A percentile compares a stretch with the other conserved stretches of the same genome.
Evolutionary conservation across 2,329 filamentous ascomycete genomes (phyloP).

Genomic region (Thelonectria olida): DNA sequence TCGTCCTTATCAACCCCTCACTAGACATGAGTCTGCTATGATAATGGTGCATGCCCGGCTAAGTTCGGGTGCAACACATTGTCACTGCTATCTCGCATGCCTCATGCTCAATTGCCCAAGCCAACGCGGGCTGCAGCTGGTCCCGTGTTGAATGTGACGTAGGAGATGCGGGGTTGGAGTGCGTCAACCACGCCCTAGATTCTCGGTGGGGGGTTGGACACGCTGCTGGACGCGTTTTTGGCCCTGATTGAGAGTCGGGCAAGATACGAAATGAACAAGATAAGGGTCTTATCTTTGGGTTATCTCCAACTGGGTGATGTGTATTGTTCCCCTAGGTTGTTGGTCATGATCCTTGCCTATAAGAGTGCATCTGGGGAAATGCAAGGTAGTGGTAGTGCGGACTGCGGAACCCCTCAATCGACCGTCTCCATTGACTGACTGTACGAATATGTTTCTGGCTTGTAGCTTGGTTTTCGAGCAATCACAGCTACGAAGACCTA

Average conservation of each 20-base stretch:
- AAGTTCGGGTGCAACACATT: background rate
- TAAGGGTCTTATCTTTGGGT: background rate
- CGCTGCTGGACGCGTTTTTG: too few species aligned
- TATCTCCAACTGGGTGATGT: background rate
- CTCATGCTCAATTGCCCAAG: background rate
- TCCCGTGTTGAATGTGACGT: background rate
- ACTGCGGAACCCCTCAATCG: too few species aligned
- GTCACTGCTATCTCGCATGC: background rate
- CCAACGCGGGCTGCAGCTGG: background rate
- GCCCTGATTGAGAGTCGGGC: background rate
- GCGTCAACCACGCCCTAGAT: background rate
- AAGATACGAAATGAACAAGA: background rate
- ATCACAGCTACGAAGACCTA: too few species aligned
- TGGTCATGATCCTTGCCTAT: background rate
- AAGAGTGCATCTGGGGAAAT: too few species aligned
- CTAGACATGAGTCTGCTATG: background rate
- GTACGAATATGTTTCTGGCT: too few species aligned
- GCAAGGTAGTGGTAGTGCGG: too few species aligned
- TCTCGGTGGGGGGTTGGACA: background rate
- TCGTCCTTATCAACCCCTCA: constrained; percentile 6
- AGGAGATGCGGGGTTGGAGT: background rate
- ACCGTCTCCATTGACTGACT: too few species aligned
- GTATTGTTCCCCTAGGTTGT: background rate
- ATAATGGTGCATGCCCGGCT: background rate
- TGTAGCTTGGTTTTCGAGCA: too few species aligned